phyloP scores from a whole-genome alignment of 2,329 filamentous ascomycete genomes.

The Apiospora sp. region DNA sequence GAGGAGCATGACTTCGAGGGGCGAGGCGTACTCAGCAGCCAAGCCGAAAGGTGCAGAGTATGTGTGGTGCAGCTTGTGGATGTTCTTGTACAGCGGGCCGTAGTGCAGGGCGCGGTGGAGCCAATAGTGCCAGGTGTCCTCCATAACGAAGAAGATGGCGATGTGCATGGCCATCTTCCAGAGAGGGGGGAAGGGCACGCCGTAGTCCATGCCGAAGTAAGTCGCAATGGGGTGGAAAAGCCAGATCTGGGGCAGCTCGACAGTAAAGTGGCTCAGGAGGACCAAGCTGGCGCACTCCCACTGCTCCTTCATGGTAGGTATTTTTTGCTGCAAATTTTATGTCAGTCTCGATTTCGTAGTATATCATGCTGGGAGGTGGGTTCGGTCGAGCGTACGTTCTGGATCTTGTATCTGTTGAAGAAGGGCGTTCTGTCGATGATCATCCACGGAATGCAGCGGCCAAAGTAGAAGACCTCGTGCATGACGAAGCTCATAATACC shows the following conservation, averaged over 20 bases:
- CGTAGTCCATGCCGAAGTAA: constrained; percentile 87
- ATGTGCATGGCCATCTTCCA: constrained; percentile 93
- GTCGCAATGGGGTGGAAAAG: constrained; percentile 97
- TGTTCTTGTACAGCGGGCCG: constrained; percentile 91
- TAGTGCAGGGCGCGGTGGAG: constrained; percentile 92
- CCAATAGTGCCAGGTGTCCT: constrained; percentile 99
- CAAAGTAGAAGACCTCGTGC: constrained; percentile 96
- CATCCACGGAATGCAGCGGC: constrained; percentile 88
- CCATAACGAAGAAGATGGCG: constrained; percentile 90
- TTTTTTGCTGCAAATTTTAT: constrained; percentile 64
- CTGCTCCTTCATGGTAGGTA: constrained; percentile 92
- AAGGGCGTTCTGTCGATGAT: constrained; percentile 88
- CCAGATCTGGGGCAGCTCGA: constrained; percentile 98
- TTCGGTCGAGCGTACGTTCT: constrained; percentile 65
- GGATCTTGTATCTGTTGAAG: constrained; percentile 95
- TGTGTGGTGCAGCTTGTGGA: constrained; percentile 99
- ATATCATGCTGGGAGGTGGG: background rate
- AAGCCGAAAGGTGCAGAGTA: constrained; percentile 98
- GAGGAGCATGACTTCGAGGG: constrained; percentile 95
- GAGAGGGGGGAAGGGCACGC: constrained; percentile 85
- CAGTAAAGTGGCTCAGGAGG: constrained; percentile 94
- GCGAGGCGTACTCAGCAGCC: constrained; percentile 96
- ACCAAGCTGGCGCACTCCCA: constrained; percentile 94
- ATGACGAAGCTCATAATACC: constrained; percentile 97
- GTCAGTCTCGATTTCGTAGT: constrained; percentile 35